These are phyloP conservation scores for Cladosporium austrohemisphaericum DNA, from an alignment of 2,329 filamentous ascomycete genomes.

Conservation along the genomic window DNA sequence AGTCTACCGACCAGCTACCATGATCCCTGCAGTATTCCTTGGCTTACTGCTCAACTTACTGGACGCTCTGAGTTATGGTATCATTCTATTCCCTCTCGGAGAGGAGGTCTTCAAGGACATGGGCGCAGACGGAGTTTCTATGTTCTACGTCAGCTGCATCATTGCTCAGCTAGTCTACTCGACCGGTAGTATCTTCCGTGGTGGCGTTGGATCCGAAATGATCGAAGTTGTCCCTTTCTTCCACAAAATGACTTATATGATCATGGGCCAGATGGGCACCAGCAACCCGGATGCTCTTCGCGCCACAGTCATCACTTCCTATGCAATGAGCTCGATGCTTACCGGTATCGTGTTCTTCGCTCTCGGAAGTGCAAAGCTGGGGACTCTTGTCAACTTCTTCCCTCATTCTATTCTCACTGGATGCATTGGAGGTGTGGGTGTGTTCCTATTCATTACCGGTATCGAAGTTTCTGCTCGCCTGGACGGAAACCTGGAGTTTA, in stretches of 20 bases:
- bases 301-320: slow-evolving; percentile 89
- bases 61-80: slow-evolving; percentile 92
- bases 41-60: slow-evolving; percentile 88
- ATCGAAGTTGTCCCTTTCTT: slow-evolving; percentile 99
- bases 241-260: slow-evolving; percentile 94
- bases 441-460: slow-evolving; percentile 87
- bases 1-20: slow-evolving; percentile 64
- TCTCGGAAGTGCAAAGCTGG: slow-evolving; percentile 82
- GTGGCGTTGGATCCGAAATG: slow-evolving; percentile 91
- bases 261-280: slow-evolving; percentile 72
- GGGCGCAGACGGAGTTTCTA: slow-evolving; percentile 91
- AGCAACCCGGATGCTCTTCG: slow-evolving; percentile 81
- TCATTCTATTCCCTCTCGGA: slow-evolving; percentile 83
- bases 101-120: slow-evolving; percentile 79
- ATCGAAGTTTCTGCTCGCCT: slow-evolving; percentile 90
- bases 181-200: slow-evolving; percentile 80
- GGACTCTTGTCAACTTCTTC: slow-evolving; percentile 94
- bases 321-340: slow-evolving; percentile 82
- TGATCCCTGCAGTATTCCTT: slow-evolving; percentile 80
- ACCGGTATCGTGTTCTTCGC: slow-evolving; percentile 89
- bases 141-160: slow-evolving; percentile 98
- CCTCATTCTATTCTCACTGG: slow-evolving; percentile 93
- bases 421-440: slow-evolving; percentile 94
- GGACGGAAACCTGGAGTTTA: slow-evolving; percentile 79
- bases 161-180: slow-evolving; percentile 90